Evolutionary conservation across 257 asterid species (phyloP).

Genomic region (Mentha longifolia): DNA sequence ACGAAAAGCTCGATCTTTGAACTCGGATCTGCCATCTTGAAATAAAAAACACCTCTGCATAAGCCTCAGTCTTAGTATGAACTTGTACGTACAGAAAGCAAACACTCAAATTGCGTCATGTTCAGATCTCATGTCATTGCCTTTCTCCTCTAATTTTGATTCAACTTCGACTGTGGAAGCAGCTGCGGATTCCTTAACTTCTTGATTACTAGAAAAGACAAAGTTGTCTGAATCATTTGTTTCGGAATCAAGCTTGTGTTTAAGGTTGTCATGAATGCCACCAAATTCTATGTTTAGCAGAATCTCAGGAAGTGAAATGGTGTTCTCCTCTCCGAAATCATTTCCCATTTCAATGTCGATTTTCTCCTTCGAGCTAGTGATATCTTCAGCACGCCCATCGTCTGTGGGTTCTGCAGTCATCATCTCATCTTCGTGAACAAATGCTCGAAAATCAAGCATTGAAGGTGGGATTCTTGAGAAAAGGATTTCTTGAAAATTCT

Average conservation of each 20-base stretch:
- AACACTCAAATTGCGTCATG: background rate
- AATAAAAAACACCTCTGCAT: background rate
- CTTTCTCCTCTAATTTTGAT: slow-evolving; percentile 29
- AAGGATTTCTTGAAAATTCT: slow-evolving; percentile 62
- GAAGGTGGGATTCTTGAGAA: slow-evolving; percentile 70
- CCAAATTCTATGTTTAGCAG: slow-evolving; percentile 53
- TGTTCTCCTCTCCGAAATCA: slow-evolving; percentile 43
- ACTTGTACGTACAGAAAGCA: background rate
- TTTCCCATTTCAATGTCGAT: slow-evolving; percentile 73
- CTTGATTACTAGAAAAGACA: slow-evolving; percentile 39
- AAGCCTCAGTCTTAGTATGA: background rate
- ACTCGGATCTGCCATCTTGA: slow-evolving; percentile 7
- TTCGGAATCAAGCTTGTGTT: slow-evolving; percentile 41
- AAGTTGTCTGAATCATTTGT: slow-evolving; percentile 37
- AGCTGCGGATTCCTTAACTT: slow-evolving; percentile 34
- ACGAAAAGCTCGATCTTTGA: background rate
- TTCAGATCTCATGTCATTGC: slow-evolving; percentile 29
- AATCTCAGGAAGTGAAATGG: slow-evolving; percentile 60
- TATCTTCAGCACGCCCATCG: slow-evolving; percentile 40
- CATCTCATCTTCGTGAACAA: slow-evolving; percentile 54
- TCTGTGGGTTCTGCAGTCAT: slow-evolving; percentile 40
- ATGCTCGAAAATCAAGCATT: slow-evolving; percentile 60
- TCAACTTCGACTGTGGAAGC: slow-evolving; percentile 28
- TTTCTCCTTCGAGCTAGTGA: slow-evolving; percentile 59
- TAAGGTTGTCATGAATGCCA: slow-evolving; percentile 40